Evolutionary conservation across 352 stramenopile genomes (phyloP), one percentile per base, ranked within the genome.

Genomic region (Globisporangium heterothallicum): DNA sequence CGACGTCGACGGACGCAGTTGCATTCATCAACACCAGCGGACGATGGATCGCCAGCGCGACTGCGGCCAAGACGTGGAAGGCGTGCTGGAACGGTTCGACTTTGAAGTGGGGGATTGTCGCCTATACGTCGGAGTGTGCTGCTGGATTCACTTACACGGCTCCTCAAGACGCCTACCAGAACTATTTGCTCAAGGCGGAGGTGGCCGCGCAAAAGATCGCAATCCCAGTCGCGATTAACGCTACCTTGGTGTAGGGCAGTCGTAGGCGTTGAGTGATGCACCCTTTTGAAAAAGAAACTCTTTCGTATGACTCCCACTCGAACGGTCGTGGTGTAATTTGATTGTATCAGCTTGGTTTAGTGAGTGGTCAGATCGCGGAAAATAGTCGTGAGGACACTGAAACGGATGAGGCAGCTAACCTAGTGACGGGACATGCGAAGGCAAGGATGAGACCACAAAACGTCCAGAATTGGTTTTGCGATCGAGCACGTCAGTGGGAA

Each of bases 1-100:
- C 64, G 38, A 21, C n/a, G 61, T 58, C 1, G 59, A 64, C 8
- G 7, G 59, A 50, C 4, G 71, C 63, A 2, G 69, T 73, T 16
- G 58, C 72, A 49, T 61, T 86, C 42, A 80, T 68, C 4, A 64
- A 63, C 29, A 61, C 61, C 2, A 70, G 79, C 42, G 75, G 75
- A 1, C 63, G 71, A 6, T 86, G 75, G 75, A 74, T 75, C 55
- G 71, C 72, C 24, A 69, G 74, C 9, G 40, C 44, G 1, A 64
- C 70, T 22, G 57, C 62, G 22, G 67, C 67, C 1, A 68, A 58
- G 18, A 81, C 75, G 40, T 55, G 50, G 32, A 66, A 70, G 44
- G 64, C 72, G 14, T 76, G 66, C 27, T 70, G 50, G 16, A 75
- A 48, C 47, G 66, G 66, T 42, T 58, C 68, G 29, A 64, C 63